phyloP scores from a whole-genome alignment of 2,329 filamentous ascomycete species.

The Clarireedia homoeocarpa region DNA sequence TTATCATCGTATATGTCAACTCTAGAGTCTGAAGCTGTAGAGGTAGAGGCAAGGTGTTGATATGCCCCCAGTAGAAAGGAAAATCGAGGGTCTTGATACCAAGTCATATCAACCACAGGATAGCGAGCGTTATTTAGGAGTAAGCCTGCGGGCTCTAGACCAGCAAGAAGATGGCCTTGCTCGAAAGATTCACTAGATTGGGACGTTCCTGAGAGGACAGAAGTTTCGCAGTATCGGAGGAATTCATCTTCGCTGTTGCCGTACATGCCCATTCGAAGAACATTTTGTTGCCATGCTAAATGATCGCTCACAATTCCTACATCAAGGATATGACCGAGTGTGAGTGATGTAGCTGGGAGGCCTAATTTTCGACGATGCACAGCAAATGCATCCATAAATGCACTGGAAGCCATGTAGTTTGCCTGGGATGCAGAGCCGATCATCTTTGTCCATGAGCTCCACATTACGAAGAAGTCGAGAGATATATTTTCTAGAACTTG shows the following conservation, averaged over 20 bases:
- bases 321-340: slow-evolving; percentile 31
- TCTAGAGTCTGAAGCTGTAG: neutral
- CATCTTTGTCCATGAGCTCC: slow-evolving; percentile 23
- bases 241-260: slow-evolving; percentile 11
- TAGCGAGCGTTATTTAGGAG: neutral
- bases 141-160: neutral
- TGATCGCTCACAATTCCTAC: slow-evolving; percentile 30
- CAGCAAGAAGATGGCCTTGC: neutral
- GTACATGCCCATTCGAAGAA: slow-evolving; percentile 8
- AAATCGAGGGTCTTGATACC: neutral
- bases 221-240: slow-evolving; percentile 16
- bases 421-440: slow-evolving; percentile 28
- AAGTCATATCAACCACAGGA: neutral
- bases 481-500: slow-evolving; percentile 4
- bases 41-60: neutral
- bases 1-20: neutral
- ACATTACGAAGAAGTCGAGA: slow-evolving; percentile 33
- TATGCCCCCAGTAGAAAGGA: neutral
- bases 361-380: slow-evolving; percentile 22
- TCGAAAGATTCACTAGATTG: neutral
- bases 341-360: slow-evolving; percentile 21
- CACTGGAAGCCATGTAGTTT: slow-evolving; percentile 33
- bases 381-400: slow-evolving; percentile 31
- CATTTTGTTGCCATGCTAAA: neutral
- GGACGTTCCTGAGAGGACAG: slow-evolving; percentile 2